Evolutionary conservation across 2,329 filamentous ascomycete genomes (phyloP), one percentile per base, ranked within the genome.

Genomic region (Sporothrix euskadiensis): DNA sequence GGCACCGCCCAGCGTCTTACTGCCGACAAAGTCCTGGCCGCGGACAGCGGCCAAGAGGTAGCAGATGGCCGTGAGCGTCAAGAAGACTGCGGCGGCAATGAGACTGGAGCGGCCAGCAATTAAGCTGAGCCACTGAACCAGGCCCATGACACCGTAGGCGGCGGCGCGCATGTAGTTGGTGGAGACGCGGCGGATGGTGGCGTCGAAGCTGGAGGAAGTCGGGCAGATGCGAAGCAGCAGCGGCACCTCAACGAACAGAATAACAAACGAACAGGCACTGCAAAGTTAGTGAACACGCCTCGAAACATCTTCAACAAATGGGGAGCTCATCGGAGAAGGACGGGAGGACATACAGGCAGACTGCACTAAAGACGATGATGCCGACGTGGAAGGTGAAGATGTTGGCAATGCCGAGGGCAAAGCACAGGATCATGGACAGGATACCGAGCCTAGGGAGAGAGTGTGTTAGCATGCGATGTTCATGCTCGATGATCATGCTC

Each of bases 211-310:
- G 76, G 91, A 83, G 16, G 95, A 98, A 6, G 96, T 99, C 74
- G 96, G 96, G 85, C 96, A 99, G 85, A 99, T 98, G 83, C 96
- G 93, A 75, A 99, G 91, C 73, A 99, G 92, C 74, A 98, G 91
- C 39, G 96, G 96, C 22, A 99, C 91, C 83, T 99, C 93, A 80
- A 95, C 87, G 83, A 96, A 96, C 80, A 96, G 85, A 79, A 96
- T 91, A 78, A 94, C 79, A 78, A 94, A 89, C 16, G 90, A 87
- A 69, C 87, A 94, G 75, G 87, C 85, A 61, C 93, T 95, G 56
- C 6, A 3, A 5, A 8, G 68, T 68, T 54, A 69, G 59, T 5
- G 16, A 47, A 26, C 59, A 9, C 1, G 41, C 30, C 8, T 16
- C 44, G 57, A 54, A 26, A 26, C 26, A 26, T 26, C 26, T 26